A percentile compares a stretch with the other conserved stretches of the same genome.
Conservation (phyloP, 202 grass and related monocot genomes). For the Digitaria exilis region DNA sequence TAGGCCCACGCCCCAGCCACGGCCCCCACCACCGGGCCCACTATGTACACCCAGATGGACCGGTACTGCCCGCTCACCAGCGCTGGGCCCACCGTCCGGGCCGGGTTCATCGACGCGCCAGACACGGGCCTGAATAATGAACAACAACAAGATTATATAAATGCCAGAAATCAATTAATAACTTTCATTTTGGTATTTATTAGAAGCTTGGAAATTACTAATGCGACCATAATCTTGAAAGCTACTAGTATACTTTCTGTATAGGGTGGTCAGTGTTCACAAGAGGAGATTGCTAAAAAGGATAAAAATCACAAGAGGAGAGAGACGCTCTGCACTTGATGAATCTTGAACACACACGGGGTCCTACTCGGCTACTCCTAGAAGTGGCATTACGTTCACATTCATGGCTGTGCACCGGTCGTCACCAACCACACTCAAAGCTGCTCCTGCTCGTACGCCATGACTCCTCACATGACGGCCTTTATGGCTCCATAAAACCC, state of each 20-base stretch:
- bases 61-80: conserved; percentile 56
- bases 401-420: conserved; percentile 35
- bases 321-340: conserved; percentile 3
- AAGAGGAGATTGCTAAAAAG: too few relatives aligned
- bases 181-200: too few relatives aligned
- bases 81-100: conserved; percentile 68
- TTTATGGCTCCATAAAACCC: conserved; percentile 48
- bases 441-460: background rate
- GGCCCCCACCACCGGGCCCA: conserved; percentile 62
- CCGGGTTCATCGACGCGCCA: conserved; percentile 93
- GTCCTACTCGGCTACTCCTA: background rate
- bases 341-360: background rate
- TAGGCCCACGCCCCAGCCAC: conserved; percentile 88
- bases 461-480: conserved; percentile 35
- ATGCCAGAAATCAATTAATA: too few relatives aligned
- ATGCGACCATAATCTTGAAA: too few relatives aligned
- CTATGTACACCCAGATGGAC: conserved; percentile 87
- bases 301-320: too few relatives aligned
- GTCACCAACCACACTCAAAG: conserved; percentile 46
- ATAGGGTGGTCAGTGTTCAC: conserved; percentile 27
- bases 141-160: too few relatives aligned
- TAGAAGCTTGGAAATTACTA: too few relatives aligned
- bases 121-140: conserved; percentile 83
- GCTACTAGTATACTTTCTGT: too few relatives aligned
- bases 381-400: conserved; percentile 32